These are phyloP conservation scores for Rutstroemia sp. DNA, from an alignment of 2,329 filamentous ascomycete genomes.

Conservation along the genomic window DNA sequence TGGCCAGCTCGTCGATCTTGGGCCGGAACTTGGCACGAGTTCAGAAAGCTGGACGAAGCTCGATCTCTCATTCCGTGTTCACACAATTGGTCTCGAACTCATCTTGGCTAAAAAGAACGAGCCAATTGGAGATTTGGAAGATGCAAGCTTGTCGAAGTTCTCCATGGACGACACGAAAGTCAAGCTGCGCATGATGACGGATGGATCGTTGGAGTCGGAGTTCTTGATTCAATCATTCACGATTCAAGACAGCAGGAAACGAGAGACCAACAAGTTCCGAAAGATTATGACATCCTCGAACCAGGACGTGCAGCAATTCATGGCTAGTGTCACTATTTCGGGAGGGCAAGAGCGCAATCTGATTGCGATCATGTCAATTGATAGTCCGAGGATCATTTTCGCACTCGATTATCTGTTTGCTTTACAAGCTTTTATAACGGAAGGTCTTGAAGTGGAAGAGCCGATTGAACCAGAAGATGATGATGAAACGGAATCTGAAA, in stretches of 20 bases:
- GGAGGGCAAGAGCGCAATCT: slow-evolving; percentile 73
- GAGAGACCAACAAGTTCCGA: slow-evolving; percentile 89
- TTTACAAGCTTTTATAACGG: slow-evolving; percentile 73
- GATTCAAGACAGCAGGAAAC: slow-evolving; percentile 82
- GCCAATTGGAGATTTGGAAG: slow-evolving; percentile 71
- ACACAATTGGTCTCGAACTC: slow-evolving; percentile 81
- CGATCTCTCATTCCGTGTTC: slow-evolving; percentile 83
- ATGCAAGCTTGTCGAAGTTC: slow-evolving; percentile 84
- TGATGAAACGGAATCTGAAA: slow-evolving; percentile 48
- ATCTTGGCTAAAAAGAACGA: slow-evolving; percentile 68
- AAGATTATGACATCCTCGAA: slow-evolving; percentile 98
- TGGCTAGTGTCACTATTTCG: slow-evolving; percentile 93
- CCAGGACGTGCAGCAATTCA: slow-evolving; percentile 92
- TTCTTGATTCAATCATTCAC: slow-evolving; percentile 91
- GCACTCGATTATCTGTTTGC: slow-evolving; percentile 93
- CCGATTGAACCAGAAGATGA: slow-evolving; percentile 40
- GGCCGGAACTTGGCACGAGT: slow-evolving; percentile 62
- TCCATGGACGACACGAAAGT: slow-evolving; percentile 87
- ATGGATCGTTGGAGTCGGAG: slow-evolving; percentile 87
- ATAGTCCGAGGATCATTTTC: slow-evolving; percentile 91
- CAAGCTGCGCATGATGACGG: slow-evolving; percentile 88
- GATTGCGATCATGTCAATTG: slow-evolving; percentile 87
- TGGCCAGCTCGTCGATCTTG: slow-evolving; percentile 44
- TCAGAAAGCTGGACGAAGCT: slow-evolving; percentile 83
- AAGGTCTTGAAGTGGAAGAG: slow-evolving; percentile 62